Percentiles rank a stretch among this genome's conserved stretches.
Evolutionary conservation across 2,329 filamentous ascomycete species (phyloP).

Genomic region (Diaporthe longicolla): DNA sequence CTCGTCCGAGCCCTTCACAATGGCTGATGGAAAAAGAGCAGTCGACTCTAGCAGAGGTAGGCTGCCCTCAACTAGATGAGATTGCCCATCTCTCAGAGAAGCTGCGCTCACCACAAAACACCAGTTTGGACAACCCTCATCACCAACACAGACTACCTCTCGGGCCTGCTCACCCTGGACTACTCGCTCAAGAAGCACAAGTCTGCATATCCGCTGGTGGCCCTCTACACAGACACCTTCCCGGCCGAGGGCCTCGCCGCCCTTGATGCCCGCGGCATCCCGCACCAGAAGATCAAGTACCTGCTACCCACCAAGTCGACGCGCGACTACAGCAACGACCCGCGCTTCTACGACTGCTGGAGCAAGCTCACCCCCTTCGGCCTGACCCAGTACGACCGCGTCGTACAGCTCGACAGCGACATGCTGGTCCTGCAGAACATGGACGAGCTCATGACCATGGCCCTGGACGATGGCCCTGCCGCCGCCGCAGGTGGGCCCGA

Average conservation of each 20-base stretch:
- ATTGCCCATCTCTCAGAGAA: constrained; percentile 67
- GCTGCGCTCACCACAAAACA: constrained; percentile 51
- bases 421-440: constrained; percentile 89
- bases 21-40: constrained; percentile 52
- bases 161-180: constrained; percentile 85
- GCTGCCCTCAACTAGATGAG: constrained; percentile 80
- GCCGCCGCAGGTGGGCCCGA: constrained; percentile 47
- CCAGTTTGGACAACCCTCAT: constrained; percentile 90
- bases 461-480: constrained; percentile 59
- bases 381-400: constrained; percentile 80
- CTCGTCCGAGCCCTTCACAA: constrained; percentile 37
- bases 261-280: constrained; percentile 78
- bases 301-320: constrained; percentile 76
- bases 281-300: constrained; percentile 78
- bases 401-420: constrained; percentile 89
- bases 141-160: constrained; percentile 85
- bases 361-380: constrained; percentile 86
- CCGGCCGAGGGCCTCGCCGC: constrained; percentile 77
- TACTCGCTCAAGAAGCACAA: constrained; percentile 77
- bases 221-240: constrained; percentile 85
- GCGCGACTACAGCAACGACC: constrained; percentile 80
- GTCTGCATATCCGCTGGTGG: constrained; percentile 83
- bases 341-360: constrained; percentile 92
- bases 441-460: constrained; percentile 91
- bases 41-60: constrained; percentile 51